A percentile compares a stretch with the other conserved stretches of the same genome.
These are phyloP conservation scores for Thymus quinquecostatus DNA, from an alignment of 257 asterid species.

Conservation along the genomic window DNA sequence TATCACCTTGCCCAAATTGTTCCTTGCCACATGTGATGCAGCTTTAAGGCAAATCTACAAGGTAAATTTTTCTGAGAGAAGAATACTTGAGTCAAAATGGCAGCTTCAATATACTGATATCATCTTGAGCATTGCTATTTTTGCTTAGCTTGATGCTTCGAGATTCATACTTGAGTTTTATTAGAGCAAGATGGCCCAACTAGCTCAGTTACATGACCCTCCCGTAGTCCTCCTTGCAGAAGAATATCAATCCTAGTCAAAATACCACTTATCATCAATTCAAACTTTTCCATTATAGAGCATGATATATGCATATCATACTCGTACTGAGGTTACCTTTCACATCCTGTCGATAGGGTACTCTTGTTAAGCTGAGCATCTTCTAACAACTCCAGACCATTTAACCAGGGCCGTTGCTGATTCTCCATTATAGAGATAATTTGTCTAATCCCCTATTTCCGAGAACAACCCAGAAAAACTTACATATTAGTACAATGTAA, in stretches of 20 bases:
- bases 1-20: conserved; percentile 54
- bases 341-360: conserved; percentile 64
- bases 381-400: conserved; percentile 73
- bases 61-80: conserved; percentile 14
- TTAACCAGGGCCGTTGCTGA: conserved; percentile 57
- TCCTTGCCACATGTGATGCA: conserved; percentile 64
- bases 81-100: conserved; percentile 18
- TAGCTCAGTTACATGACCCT: conserved; percentile 77
- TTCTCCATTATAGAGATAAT: conserved; percentile 56
- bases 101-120: neutral
- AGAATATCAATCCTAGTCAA: conserved; percentile 68
- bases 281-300: conserved; percentile 11
- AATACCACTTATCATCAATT: conserved; percentile 21
- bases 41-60: conserved; percentile 74
- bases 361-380: conserved; percentile 56
- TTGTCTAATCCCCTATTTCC: conserved; percentile 64
- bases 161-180: conserved; percentile 79
- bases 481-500: neutral
- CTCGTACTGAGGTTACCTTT: conserved; percentile 46
- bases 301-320: conserved; percentile 5
- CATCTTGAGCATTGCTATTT: conserved; percentile 7
- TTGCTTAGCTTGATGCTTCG: conserved; percentile 8
- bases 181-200: conserved; percentile 92
- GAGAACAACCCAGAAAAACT: conserved; percentile 14
- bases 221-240: conserved; percentile 72